These are phyloP conservation scores for Nitzschia palea DNA, from an alignment of 108 stramenopile species.

Conservation along the genomic window DNA sequence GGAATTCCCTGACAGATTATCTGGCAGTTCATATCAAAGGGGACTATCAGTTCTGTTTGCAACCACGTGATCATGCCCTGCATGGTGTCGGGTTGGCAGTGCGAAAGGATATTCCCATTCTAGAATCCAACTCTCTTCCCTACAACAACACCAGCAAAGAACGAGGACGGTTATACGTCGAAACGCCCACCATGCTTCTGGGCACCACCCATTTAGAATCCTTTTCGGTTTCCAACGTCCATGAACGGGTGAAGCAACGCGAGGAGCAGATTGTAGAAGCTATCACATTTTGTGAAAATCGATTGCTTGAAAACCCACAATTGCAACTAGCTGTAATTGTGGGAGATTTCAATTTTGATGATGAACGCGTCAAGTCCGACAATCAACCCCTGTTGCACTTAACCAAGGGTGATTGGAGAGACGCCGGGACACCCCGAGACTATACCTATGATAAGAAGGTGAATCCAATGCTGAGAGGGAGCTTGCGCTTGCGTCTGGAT, in stretches of 20 bases:
- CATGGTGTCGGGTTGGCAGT: conserved; percentile 56
- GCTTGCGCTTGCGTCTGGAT: conserved; percentile 61
- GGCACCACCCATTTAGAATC: conserved; percentile 67
- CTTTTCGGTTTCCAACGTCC: conserved; percentile 21
- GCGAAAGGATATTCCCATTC: not conserved
- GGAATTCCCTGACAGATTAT: conserved; percentile 18
- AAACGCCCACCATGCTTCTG: conserved; percentile 6
- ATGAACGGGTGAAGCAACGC: conserved; percentile 42
- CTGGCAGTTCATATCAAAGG: conserved; percentile 39
- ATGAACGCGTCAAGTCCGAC: conserved; percentile 41
- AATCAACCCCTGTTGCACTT: conserved; percentile 23
- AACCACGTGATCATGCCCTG: conserved; percentile 26
- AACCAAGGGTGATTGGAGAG: conserved; percentile 40
- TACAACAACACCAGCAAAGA: conserved; percentile 41
- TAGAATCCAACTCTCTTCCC: conserved; percentile 32
- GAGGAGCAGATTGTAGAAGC: conserved; percentile 41
- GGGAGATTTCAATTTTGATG: conserved; percentile 76
- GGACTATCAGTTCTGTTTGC: conserved; percentile 43
- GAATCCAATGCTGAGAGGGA: conserved; percentile 62
- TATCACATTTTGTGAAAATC: conserved; percentile 40
- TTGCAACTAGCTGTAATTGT: conserved; percentile 46
- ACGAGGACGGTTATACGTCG: conserved; percentile 49
- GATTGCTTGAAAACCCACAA: conserved; percentile 16
- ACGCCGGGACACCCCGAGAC: conserved; percentile 36
- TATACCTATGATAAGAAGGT: conserved; percentile 61